Base-by-base conservation (phyloP, 352 stramenopile genomes). In the Phytopythium chamaehyphon region DNA sequence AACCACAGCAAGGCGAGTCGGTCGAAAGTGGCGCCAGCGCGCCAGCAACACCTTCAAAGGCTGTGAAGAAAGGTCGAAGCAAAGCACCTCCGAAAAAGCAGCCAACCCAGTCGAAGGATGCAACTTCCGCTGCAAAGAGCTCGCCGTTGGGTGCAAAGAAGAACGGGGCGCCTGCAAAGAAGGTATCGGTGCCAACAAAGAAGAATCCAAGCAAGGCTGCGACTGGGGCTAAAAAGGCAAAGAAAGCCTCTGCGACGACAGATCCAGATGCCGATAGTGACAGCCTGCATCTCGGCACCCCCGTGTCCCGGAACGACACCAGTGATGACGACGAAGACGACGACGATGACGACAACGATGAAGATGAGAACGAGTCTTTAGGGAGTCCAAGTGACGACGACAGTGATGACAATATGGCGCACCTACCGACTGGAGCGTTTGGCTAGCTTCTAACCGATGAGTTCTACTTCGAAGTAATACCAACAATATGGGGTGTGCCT, bases 361-460 rank as follows among this genome's bases (percentile, higher is more conserved):
- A 63, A 10, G 51, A 60, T 15, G 66, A 72, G 4, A 64, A 77
- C 47, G 66, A 76, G 19, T 74, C 68, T 5, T 26, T 62, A 40
- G 68, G 65, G 4, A 81, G 67, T 45, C 60, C 55, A 1, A 77
- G 65, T 37, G 73, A 85, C 22, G 73, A 86, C 61, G 75, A 87
- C 54, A 77, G 73, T 48, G 75, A 87, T 45, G 72, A 83, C 36
- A 64, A 76, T 50, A 76, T 86, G 66, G 74, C 74, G 22, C 64
- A 86, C 44, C 61, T 87, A 21, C 75, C 75, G 5, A 84, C 69
- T 11, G 75, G 75, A 12, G 75, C 75, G 0, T 87, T 87, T 40
- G 75, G 75, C 16, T 87, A 70, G 28, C 28, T 33, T 33, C n/a
- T n/a, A n/a, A n/a, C n/a, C n/a, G n/a, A n/a, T n/a, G n/a, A n/a